Percentiles rank a stretch among this genome's conserved stretches.
Evolutionary conservation across 108 stramenopile species (phyloP).

Genomic region (Hondaea fermentalgiana): DNA sequence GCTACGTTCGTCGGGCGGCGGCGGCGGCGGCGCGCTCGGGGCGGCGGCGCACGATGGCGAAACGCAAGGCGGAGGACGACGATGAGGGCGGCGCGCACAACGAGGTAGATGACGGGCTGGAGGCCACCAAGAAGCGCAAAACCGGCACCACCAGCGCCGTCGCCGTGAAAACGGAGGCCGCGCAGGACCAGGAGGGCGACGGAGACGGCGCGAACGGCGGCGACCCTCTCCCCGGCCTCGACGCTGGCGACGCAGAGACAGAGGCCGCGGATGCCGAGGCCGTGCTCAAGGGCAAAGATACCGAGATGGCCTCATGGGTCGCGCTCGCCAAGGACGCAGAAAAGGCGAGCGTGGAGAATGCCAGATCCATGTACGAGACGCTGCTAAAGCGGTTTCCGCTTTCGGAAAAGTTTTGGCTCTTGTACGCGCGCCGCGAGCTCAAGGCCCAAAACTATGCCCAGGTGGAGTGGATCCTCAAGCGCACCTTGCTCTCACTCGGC

Average conservation of each 20-base stretch:
- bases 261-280: neutral
- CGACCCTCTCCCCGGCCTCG: neutral
- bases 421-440: neutral
- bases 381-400: slow-evolving; percentile 4
- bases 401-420: neutral
- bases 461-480: slow-evolving; percentile 19
- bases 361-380: neutral
- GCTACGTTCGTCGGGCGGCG: no score
- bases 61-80: neutral
- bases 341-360: neutral
- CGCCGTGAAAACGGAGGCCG: neutral
- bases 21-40: no score
- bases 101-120: neutral
- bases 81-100: neutral
- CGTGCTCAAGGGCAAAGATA: neutral
- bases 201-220: neutral
- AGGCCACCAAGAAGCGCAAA: neutral
- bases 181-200: neutral
- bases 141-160: neutral
- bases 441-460: neutral
- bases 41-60: neutral
- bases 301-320: neutral
- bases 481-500: neutral
- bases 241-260: neutral
- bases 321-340: neutral